Base-by-base conservation (phyloP, 1,284 basidiomycete genomes). In the Cutaneotrichosporon spelunceum region DNA sequence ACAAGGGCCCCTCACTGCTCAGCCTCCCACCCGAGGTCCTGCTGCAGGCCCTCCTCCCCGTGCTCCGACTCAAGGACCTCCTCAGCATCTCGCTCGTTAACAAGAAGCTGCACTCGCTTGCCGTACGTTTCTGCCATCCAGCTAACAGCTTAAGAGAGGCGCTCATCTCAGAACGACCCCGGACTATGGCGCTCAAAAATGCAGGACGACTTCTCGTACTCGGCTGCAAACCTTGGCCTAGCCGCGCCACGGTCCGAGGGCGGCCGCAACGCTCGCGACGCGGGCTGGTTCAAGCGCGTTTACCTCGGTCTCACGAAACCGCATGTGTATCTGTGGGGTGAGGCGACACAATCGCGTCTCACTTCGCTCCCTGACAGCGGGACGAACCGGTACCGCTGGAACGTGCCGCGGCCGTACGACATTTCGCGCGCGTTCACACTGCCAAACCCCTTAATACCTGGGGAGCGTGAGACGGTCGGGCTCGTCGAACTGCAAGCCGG, bases 281-380 rank as follows among this genome's bases (percentile, higher is more conserved):
- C 63, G 23, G 66, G 80, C 53, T 90, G 90, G 55, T 92, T 86
- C 85, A 88, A 87, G 77, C 84, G 86, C 67, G 85, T 93, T 36
- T 93, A 92, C 78, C 82, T 82, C 55, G 87, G 89, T 3, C 76
- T 93, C 50, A 78, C 75, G 33, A 74, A 70, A 75, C 86, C 83
- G 64, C 84, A 78, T 70, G 81, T 88, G 1, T 92, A 85, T 71
- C 86, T 91, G 21, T 93, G 91, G 91, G 91, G 91, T 85, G 90
- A 75, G 71, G 82, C 83, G 4, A 57, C 34, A 19, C 64, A 66
- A 23, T 53, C 39, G 39, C 60, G 68, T 74, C 73, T 48, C 70
- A 57, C 56, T 2, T 9, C 56, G 30, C 30, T 47, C 21, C 16
- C 27, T 2, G 45, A n/a, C 19, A 30, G 23, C 14, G 33, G 21